Percentiles rank a stretch among this genome's conserved stretches.
Evolutionary conservation across 192 early-diverging fungal genomes (phyloP).

Genomic region (Oehlia diaphana): DNA sequence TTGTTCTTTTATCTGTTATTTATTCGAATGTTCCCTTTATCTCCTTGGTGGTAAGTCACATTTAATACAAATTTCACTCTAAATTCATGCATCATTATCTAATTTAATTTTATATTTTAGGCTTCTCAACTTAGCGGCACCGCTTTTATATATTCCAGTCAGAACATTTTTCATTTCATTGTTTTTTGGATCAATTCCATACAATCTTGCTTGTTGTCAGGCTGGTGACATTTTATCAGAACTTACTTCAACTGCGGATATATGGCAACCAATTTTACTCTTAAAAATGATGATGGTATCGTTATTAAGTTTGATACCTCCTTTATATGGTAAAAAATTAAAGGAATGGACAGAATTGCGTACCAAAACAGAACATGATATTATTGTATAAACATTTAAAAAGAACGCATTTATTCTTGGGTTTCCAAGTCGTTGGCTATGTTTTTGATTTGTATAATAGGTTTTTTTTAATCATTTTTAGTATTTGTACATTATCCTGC

Average conservation of each 20-base stretch:
- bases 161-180: conserved; percentile 53
- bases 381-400: not conserved
- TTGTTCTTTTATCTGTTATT: conserved; percentile 56
- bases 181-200: conserved; percentile 53
- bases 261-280: conserved; percentile 33
- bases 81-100: not conserved
- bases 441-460: too few relatives aligned
- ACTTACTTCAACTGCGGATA: conserved; percentile 40
- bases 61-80: not conserved
- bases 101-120: conserved; percentile 7
- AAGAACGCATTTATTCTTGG: too few relatives aligned
- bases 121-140: conserved; percentile 54
- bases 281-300: conserved; percentile 41
- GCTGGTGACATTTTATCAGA: conserved; percentile 53
- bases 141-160: conserved; percentile 48
- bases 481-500: too few relatives aligned
- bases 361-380: not conserved
- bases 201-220: conserved; percentile 55
- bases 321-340: conserved; percentile 32
- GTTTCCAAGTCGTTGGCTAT: too few relatives aligned
- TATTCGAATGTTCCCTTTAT: conserved; percentile 52
- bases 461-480: too few relatives aligned
- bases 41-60: conserved; percentile 50
- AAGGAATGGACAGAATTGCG: conserved; percentile 10
- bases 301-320: conserved; percentile 38